Evolutionary conservation across 2,329 filamentous ascomycete genomes (phyloP).

Genomic region (Claviceps monticola): DNA sequence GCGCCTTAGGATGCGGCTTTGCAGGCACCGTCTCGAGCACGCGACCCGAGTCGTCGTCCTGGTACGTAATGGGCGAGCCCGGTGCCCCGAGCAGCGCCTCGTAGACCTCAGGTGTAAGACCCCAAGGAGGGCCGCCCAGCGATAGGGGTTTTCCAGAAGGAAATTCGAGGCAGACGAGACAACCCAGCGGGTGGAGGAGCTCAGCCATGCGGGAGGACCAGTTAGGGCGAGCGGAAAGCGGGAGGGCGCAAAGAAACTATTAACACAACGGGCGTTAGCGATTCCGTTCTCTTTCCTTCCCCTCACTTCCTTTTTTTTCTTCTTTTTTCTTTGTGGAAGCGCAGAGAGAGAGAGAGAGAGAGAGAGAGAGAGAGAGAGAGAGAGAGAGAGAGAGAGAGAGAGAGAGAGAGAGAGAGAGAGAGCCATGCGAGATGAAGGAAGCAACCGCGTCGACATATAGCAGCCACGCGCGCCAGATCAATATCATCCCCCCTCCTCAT

Average conservation of each 20-base stretch:
- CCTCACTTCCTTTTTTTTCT: background rate
- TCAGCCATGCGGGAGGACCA: conserved; percentile 41
- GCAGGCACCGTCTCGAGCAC: conserved; percentile 27
- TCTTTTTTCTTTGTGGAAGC: background rate
- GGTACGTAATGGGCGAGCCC: conserved; percentile 51
- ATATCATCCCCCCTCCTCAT: too few species aligned
- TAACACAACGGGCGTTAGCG: background rate
- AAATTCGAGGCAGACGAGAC: conserved; percentile 59
- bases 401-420: too few species aligned
- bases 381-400: too few species aligned
- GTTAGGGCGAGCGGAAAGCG: conserved; percentile 32
- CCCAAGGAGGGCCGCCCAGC: conserved; percentile 59
- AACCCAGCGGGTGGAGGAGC: conserved; percentile 34
- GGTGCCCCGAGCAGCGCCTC: conserved; percentile 56
- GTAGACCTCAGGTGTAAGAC: conserved; percentile 55
- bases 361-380: too few species aligned
- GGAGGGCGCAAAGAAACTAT: conserved; percentile 50
- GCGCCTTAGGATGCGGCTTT: conserved; percentile 21
- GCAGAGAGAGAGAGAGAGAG: too few species aligned
- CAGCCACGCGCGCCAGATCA: too few species aligned
- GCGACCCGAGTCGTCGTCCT: conserved; percentile 26
- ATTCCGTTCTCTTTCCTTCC: background rate
- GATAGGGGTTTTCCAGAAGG: conserved; percentile 56
- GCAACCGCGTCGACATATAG: too few species aligned
- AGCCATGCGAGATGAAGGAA: too few species aligned